Evolutionary conservation across 768 basidiomycete species (phyloP), one percentile per base, ranked within the genome.

Genomic region (Trametes cingulata): DNA sequence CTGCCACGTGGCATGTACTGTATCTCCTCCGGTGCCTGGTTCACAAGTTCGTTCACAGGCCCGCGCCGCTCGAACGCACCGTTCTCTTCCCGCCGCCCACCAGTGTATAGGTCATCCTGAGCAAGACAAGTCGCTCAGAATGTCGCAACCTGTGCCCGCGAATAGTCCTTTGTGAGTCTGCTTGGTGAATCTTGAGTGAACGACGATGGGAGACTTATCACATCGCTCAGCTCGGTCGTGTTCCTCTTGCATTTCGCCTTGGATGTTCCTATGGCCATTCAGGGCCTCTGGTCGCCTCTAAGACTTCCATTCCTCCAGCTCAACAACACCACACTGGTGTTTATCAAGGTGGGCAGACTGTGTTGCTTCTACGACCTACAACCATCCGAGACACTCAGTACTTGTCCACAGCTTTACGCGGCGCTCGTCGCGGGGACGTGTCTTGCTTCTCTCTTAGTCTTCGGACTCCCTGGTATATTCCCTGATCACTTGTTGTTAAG

Each of bases 201-300:
- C 7, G 6, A 8, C 22, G 27, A 35, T 22, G 17, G 41, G 20
- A 33, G 25, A 40, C 56, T 53, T 43, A 52, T 40, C 52, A 15
- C 10, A 5, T 37, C 40, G 7, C 20, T 20, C 56, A 89, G 87
- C 12, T 83, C 91, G 3, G 73, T 75, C 19, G 79, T 92, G 1
- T 94, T 93, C 73, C 77, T 94, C 39, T 74, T 93, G 27, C 92
- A 94, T 67, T 82, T 91, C 66, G 89, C 87, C 6, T 76, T 93
- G 56, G 92, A 94, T 70, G 80, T 84, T 6, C 92, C 92, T 0
- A 70, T 94, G 20, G 90, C 86, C 3, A 72, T 94, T 33, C 91
- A 93, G 71, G 90, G 91, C 6, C 73, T 93, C 17, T 83, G 83
- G 76, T 78, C 84, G 0, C 85, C 90, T 1, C 66, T 73, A 17